Percentiles rank a stretch among this genome's conserved stretches.
Evolutionary conservation across 2,329 filamentous ascomycete genomes (phyloP).

Genomic region (Phoma herbarum): DNA sequence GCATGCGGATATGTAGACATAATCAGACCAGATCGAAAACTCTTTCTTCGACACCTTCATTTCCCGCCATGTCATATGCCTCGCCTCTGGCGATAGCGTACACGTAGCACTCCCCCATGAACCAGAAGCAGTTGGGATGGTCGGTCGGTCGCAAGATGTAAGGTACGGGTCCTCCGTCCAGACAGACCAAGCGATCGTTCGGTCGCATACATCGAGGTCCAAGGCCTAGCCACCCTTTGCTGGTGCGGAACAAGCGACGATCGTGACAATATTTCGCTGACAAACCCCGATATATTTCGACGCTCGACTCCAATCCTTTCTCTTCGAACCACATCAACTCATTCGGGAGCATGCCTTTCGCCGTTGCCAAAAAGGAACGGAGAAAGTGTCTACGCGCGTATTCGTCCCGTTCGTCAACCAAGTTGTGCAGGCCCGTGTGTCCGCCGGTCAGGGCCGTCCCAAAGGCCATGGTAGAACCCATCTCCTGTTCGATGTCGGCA

Average conservation of each 20-base stretch:
- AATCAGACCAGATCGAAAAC: background rate
- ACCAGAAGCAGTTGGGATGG: background rate
- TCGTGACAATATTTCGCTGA: background rate
- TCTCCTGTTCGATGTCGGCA: too few species aligned
- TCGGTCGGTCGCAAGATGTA: background rate
- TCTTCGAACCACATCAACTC: too few species aligned
- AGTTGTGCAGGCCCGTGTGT: too few species aligned
- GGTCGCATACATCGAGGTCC: background rate
- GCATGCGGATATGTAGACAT: too few species aligned
- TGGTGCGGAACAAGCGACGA: background rate
- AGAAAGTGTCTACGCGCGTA: too few species aligned
- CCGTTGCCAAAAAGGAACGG: too few species aligned
- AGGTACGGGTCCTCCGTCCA: background rate
- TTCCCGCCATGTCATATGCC: background rate
- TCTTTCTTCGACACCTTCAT: background rate
- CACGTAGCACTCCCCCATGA: background rate
- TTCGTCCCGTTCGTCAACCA: too few species aligned
- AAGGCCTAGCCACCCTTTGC: background rate
- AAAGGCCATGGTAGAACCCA: too few species aligned
- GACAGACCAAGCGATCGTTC: background rate
- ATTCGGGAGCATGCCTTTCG: too few species aligned
- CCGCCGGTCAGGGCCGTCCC: too few species aligned
- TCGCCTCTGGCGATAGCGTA: background rate
- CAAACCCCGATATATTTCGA: too few species aligned
- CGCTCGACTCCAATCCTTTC: too few species aligned